A percentile compares a stretch with the other conserved stretches of the same genome.
phyloP scores from a whole-genome alignment of 331 rosid species.

The Quercus lobata region DNA sequence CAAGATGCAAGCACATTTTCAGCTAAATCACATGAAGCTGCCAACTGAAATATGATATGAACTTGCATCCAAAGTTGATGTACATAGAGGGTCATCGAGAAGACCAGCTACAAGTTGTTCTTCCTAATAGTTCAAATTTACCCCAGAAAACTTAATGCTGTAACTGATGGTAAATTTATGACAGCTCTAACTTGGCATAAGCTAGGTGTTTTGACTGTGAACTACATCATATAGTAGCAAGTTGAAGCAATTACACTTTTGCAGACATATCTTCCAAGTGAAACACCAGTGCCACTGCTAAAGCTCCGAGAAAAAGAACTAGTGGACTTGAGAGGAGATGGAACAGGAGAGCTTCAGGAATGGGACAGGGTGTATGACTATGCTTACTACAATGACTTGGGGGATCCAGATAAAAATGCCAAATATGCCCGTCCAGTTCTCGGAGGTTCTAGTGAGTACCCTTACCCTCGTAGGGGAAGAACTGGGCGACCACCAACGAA shows the following conservation, averaged over 20 bases:
- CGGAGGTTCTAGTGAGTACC: constrained; percentile 75
- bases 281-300: constrained; percentile 50
- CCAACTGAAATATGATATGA: too few relatives aligned
- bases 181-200: too few relatives aligned
- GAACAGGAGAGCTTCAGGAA: constrained; percentile 54
- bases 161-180: too few relatives aligned
- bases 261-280: constrained; percentile 59
- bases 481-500: constrained; percentile 54
- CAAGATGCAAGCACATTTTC: too few relatives aligned
- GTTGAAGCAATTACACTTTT: constrained; percentile 3
- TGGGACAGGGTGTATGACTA: constrained; percentile 88
- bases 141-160: too few relatives aligned
- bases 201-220: too few relatives aligned
- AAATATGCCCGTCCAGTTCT: constrained; percentile 56
- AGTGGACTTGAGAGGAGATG: constrained; percentile 55
- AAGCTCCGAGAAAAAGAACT: constrained; percentile 65
- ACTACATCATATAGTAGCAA: neutral
- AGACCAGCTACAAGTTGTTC: too few relatives aligned
- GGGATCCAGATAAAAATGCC: constrained; percentile 57
- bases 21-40: too few relatives aligned
- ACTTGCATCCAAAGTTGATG: too few relatives aligned
- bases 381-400: constrained; percentile 72
- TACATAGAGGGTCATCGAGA: too few relatives aligned
- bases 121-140: too few relatives aligned
- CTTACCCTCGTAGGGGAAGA: constrained; percentile 84